Percentiles rank a stretch among this genome's conserved stretches.
Conservation (phyloP, 345 rosid species). For the Firmiana major region DNA sequence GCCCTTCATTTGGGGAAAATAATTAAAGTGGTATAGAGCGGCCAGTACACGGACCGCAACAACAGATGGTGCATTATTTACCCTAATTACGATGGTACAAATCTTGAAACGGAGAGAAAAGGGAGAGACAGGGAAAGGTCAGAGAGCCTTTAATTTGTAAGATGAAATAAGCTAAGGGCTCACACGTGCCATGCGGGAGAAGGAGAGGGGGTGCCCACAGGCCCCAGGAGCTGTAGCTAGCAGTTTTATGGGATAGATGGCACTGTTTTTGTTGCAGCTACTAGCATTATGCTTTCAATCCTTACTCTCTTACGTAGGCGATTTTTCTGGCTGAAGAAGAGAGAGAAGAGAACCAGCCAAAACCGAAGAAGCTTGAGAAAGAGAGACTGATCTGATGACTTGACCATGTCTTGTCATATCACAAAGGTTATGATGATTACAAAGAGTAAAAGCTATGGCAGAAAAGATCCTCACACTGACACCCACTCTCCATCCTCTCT, state of each 20-base stretch:
- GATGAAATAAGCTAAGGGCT: not conserved
- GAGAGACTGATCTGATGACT: constrained; percentile 16
- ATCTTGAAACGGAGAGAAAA: not conserved
- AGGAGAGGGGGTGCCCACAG: not conserved
- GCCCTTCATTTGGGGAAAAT: not conserved
- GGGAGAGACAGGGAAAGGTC: not conserved
- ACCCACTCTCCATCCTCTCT: not conserved
- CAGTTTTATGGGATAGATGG: not conserved
- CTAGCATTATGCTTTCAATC: not conserved
- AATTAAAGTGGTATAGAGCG: not conserved
- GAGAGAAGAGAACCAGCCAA: not conserved
- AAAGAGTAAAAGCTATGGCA: constrained; percentile 22
- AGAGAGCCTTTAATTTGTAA: not conserved
- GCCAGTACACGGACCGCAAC: not conserved
- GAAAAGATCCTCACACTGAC: not conserved
- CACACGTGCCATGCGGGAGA: not conserved
- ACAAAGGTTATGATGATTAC: constrained; percentile 48
- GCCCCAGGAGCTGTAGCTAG: not conserved
- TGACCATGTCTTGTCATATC: constrained; percentile 54
- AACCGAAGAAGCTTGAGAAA: not conserved
- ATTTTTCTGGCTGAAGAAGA: not conserved
- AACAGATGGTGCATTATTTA: not conserved
- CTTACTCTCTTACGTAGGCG: constrained; percentile 5
- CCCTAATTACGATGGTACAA: not conserved
- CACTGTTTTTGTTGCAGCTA: not conserved